These are phyloP conservation scores for Lecanicillium sp. DNA, from an alignment of 2,329 filamentous ascomycete species.

Conservation along the genomic window DNA sequence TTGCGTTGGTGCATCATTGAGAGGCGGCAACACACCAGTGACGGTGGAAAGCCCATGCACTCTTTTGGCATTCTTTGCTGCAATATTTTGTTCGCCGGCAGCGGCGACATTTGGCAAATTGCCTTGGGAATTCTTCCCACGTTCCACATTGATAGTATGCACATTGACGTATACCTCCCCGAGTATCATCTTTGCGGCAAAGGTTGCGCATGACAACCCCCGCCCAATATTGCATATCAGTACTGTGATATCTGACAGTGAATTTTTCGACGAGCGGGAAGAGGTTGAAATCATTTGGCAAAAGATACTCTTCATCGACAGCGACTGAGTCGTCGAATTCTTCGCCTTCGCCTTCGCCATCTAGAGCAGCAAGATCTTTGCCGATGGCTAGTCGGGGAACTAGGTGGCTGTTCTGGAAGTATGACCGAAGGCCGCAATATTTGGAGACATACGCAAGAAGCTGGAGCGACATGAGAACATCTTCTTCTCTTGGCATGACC, in stretches of 20 bases:
- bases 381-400: conserved; percentile 89
- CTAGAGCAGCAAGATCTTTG: conserved; percentile 72
- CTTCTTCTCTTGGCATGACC: conserved; percentile 92
- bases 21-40: conserved; percentile 89
- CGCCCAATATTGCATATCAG: conserved; percentile 99
- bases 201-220: conserved; percentile 98
- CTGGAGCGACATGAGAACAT: conserved; percentile 96
- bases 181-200: conserved; percentile 93
- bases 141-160: conserved; percentile 98
- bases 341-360: conserved; percentile 54
- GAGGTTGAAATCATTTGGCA: conserved; percentile 95
- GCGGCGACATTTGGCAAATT: conserved; percentile 95
- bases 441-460: conserved; percentile 96
- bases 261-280: conserved; percentile 98
- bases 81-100: conserved; percentile 98
- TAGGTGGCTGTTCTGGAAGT: conserved; percentile 91
- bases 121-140: conserved; percentile 93
- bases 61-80: conserved; percentile 99
- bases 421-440: conserved; percentile 91
- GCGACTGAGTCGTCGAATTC: conserved; percentile 50
- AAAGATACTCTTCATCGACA: conserved; percentile 78
- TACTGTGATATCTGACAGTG: conserved; percentile 88
- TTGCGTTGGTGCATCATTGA: conserved; percentile 32
- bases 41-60: conserved; percentile 94
- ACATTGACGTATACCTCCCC: conserved; percentile 92